Conservation (phyloP, 345 rosid species). For the Mercurialis annua region DNA sequence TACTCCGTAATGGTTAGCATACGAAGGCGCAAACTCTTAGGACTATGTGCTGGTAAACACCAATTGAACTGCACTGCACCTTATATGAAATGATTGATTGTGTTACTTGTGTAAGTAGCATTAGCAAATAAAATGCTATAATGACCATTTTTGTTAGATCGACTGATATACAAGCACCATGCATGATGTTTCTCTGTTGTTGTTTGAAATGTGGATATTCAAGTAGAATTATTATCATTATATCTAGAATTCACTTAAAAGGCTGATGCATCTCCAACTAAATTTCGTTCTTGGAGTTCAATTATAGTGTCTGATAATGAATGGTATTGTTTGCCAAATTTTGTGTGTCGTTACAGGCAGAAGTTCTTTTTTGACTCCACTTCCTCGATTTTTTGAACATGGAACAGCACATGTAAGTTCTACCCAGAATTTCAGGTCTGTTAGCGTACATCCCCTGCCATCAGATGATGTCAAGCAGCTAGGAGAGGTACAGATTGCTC, state of each 20-base stretch:
- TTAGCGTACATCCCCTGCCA: slow-evolving; percentile 52
- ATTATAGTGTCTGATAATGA: background rate
- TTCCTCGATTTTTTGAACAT: slow-evolving; percentile 44
- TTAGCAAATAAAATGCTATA: background rate
- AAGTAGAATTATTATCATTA: background rate
- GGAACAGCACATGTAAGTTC: slow-evolving; percentile 36
- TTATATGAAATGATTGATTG: slow-evolving; percentile 11
- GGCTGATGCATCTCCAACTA: background rate
- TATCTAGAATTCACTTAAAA: background rate
- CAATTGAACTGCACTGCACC: slow-evolving; percentile 14
- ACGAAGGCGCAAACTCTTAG: slow-evolving; percentile 82
- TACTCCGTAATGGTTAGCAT: slow-evolving; percentile 74
- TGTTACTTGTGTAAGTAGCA: slow-evolving; percentile 11
- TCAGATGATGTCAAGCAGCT: slow-evolving; percentile 26
- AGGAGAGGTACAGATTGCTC: slow-evolving; percentile 36
- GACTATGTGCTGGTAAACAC: slow-evolving; percentile 79
- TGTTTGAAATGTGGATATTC: background rate
- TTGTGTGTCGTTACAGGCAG: slow-evolving; percentile 38
- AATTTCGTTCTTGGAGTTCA: background rate
- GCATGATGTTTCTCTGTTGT: background rate
- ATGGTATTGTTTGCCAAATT: slow-evolving; percentile 7
- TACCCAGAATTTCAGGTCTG: slow-evolving; percentile 34
- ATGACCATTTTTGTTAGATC: background rate
- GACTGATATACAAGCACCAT: background rate
- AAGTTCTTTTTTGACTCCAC: slow-evolving; percentile 54